Evolutionary conservation across 345 rosid genomes (phyloP).

Genomic region (Euphorbia lathyris): DNA sequence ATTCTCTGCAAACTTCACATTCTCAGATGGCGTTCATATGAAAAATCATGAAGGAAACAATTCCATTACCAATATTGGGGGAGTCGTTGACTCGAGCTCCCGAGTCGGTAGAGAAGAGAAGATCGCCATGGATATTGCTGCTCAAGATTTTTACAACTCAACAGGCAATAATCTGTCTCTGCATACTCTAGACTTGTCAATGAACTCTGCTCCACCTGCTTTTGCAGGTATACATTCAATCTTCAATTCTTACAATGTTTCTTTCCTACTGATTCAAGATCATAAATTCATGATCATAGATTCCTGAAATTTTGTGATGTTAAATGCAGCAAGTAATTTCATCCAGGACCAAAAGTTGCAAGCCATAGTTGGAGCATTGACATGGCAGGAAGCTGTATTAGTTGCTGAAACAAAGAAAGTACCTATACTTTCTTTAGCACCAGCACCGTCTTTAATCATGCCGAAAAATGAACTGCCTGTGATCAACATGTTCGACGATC

Average conservation of each 20-base stretch:
- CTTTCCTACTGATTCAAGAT: no score
- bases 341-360: constrained; percentile 2
- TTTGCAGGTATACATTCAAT: neutral
- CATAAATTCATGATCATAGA: no score
- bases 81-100: neutral
- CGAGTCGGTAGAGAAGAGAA: neutral
- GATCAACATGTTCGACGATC: neutral
- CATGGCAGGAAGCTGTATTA: constrained; percentile 10
- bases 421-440: neutral
- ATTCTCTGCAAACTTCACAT: constrained; percentile 1
- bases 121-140: constrained; percentile 3
- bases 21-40: neutral
- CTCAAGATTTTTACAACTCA: neutral
- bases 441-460: neutral
- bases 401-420: neutral
- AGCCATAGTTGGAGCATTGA: neutral
- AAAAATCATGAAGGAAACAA: neutral
- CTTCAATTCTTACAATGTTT: no score
- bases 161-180: neutral
- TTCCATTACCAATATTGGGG: neutral
- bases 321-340: neutral
- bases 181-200: neutral
- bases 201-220: neutral
- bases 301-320: neutral
- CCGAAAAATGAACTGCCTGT: neutral